Evolutionary conservation across 371 early-diverging fungal species (phyloP).

Genomic region (Mucor lusitanicus): DNA sequence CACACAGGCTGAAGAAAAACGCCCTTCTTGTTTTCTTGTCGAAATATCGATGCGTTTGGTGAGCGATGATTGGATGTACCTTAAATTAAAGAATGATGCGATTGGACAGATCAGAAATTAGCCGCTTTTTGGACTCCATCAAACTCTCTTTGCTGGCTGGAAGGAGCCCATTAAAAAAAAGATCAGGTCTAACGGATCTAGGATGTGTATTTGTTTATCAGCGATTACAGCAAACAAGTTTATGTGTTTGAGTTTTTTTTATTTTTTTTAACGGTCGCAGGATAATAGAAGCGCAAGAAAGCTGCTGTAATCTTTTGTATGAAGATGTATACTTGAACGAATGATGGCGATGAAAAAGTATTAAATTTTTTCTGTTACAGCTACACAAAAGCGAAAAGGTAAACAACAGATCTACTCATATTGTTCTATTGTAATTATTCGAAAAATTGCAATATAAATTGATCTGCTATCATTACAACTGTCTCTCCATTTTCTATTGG

Average conservation of each 20-base stretch:
- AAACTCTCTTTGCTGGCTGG: background rate
- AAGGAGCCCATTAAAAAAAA: background rate
- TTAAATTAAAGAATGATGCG: background rate
- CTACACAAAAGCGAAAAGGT: background rate
- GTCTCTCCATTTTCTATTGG: background rate
- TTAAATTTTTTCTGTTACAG: constrained; percentile 2
- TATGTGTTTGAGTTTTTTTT: background rate
- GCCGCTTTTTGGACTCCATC: background rate
- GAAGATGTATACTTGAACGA: background rate
- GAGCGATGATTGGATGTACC: background rate
- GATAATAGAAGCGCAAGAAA: background rate
- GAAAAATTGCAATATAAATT: background rate
- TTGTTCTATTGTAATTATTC: background rate
- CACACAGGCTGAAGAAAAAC: background rate
- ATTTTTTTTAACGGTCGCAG: background rate
- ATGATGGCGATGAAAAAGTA: background rate
- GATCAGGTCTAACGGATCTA: background rate
- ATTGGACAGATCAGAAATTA: background rate
- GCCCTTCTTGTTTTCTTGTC: background rate
- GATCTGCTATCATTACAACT: background rate
- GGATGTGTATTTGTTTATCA: background rate
- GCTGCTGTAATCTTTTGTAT: background rate
- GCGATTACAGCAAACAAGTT: background rate
- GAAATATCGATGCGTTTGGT: background rate
- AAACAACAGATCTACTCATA: background rate